phyloP scores from a whole-genome alignment of 1,139 yeast genomes.

The Hyphopichia wangnamkhiaoensis region DNA sequence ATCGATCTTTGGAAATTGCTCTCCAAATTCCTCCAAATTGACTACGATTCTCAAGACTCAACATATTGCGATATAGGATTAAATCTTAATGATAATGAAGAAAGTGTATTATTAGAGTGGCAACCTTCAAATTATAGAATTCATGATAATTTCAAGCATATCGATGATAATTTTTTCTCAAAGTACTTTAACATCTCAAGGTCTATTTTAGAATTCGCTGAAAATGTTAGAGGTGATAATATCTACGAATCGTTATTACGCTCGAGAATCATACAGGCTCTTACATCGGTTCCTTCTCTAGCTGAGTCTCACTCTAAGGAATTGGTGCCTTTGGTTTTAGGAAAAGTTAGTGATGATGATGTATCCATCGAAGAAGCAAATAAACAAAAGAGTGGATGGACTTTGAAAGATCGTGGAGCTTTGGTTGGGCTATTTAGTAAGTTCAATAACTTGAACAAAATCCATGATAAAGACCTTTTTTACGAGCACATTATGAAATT shows the following conservation, averaged over 20 bases:
- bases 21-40: slow-evolving; percentile 36
- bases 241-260: slow-evolving; percentile 43
- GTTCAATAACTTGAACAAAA: slow-evolving; percentile 62
- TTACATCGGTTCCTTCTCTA: slow-evolving; percentile 57
- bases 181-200: slow-evolving; percentile 21
- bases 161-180: slow-evolving; percentile 21
- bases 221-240: slow-evolving; percentile 31
- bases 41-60: slow-evolving; percentile 23
- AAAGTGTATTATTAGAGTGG: slow-evolving; percentile 25
- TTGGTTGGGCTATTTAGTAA: slow-evolving; percentile 63
- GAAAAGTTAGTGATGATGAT: slow-evolving; percentile 24
- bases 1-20: slow-evolving; percentile 60
- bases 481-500: slow-evolving; percentile 54
- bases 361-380: slow-evolving; percentile 19
- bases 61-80: slow-evolving; percentile 15
- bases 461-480: slow-evolving; percentile 54
- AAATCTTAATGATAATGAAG: slow-evolving; percentile 11
- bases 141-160: slow-evolving; percentile 23
- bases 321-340: slow-evolving; percentile 58
- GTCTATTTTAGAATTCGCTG: slow-evolving; percentile 39
- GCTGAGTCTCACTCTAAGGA: slow-evolving; percentile 63
- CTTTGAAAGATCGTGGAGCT: slow-evolving; percentile 60
- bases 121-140: slow-evolving; percentile 33
- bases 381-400: slow-evolving; percentile 42
- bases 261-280: slow-evolving; percentile 48